A percentile compares a stretch with the other conserved stretches of the same genome.
Evolutionary conservation across 345 rosid species (phyloP).

Genomic region (Syzygium aromaticum): DNA sequence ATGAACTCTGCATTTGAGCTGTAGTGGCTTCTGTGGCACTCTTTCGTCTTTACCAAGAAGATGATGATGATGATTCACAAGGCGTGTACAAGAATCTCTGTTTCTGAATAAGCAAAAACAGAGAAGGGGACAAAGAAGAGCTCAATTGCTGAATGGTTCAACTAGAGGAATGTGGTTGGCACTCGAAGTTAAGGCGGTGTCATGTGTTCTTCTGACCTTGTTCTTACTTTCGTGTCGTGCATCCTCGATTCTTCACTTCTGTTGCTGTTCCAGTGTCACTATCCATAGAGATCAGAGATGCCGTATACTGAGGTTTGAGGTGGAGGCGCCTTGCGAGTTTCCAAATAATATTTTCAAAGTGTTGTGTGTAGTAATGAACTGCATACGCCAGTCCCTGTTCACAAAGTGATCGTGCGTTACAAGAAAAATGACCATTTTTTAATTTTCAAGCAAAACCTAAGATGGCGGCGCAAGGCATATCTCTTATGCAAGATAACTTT

Average conservation of each 20-base stretch:
- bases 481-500: background rate
- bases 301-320: background rate
- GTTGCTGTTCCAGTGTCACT: background rate
- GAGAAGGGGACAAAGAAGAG: too few species aligned
- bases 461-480: background rate
- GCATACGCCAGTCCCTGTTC: background rate
- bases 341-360: background rate
- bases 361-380: background rate
- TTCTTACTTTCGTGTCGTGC: background rate
- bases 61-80: background rate
- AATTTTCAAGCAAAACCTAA: background rate
- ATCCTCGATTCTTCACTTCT: background rate
- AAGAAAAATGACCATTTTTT: too few species aligned
- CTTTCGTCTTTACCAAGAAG: background rate
- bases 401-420: background rate
- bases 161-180: background rate
- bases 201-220: background rate
- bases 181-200: background rate
- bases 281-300: background rate
- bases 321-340: background rate
- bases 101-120: background rate
- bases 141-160: too few species aligned
- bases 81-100: background rate
- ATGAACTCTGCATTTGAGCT: slow-evolving; percentile 4
- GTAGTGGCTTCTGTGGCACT: background rate